Percentiles rank a stretch among this genome's conserved stretches.
phyloP scores from a whole-genome alignment of 768 basidiomycete species.

The Hortiboletus flavorubellus region DNA sequence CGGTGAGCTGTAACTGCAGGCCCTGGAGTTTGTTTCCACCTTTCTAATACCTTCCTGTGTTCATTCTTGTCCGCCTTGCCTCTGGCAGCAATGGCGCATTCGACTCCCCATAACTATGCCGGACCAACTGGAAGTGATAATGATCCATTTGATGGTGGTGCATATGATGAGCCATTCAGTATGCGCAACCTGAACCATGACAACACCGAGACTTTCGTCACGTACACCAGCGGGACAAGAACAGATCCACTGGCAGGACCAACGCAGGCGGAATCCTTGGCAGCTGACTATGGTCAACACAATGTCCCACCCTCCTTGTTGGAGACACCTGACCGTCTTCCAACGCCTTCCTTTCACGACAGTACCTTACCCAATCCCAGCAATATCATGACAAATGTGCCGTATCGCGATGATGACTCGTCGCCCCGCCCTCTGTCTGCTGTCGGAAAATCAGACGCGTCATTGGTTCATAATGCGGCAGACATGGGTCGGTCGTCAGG shows the following conservation, averaged over 20 bases:
- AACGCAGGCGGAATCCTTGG: constrained; percentile 25
- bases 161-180: constrained; percentile 22
- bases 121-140: constrained; percentile 9
- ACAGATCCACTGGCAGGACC: constrained; percentile 4
- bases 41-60: neutral
- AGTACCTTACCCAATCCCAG: neutral
- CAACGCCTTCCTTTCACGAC: constrained; percentile 15
- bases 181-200: constrained; percentile 8
- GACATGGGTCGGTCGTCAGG: constrained; percentile 36
- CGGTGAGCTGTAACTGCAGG: neutral
- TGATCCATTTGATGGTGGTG: constrained; percentile 29
- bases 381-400: constrained; percentile 4
- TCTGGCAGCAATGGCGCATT: constrained; percentile 27
- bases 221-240: constrained; percentile 19
- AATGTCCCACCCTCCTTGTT: constrained; percentile 13
- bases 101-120: constrained; percentile 6
- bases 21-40: neutral
- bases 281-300: constrained; percentile 26
- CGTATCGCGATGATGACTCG: constrained; percentile 25
- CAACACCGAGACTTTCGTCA: constrained; percentile 20
- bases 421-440: constrained; percentile 11
- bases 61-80: constrained; percentile 13
- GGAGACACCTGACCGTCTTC: constrained; percentile 11
- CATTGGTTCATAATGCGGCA: constrained; percentile 48
- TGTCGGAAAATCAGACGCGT: constrained; percentile 25